A percentile compares a stretch with the other conserved stretches of the same genome.
phyloP scores from a whole-genome alignment of 1,284 basidiomycete species.

The Cryptococcus floricola region DNA sequence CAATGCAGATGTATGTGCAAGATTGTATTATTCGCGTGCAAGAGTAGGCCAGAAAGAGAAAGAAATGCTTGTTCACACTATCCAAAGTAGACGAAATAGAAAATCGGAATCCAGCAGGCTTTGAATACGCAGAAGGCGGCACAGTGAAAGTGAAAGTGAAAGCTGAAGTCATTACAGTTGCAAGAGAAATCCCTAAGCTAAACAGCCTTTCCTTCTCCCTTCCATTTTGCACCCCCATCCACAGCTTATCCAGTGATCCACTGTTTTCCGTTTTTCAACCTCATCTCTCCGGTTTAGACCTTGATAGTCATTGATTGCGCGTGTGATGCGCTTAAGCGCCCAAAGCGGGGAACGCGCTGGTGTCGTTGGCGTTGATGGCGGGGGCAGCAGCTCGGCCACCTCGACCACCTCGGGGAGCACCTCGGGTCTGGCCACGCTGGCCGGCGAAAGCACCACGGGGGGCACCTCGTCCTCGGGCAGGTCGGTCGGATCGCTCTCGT shows the following conservation, averaged over 20 bases:
- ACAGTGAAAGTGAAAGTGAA: no score
- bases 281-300: no score
- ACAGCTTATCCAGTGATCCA: not conserved
- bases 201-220: not conserved
- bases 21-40: not conserved
- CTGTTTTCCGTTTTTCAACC: not conserved
- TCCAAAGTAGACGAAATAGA: no score
- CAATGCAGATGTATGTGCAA: no score
- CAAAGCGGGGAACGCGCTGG: constrained; percentile 77
- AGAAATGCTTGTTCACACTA: not conserved
- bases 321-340: constrained; percentile 30
- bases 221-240: not conserved
- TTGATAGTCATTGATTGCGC: not conserved
- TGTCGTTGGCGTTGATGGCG: constrained; percentile 66
- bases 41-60: not conserved
- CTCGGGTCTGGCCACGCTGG: constrained; percentile 51
- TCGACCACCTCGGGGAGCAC: constrained; percentile 38
- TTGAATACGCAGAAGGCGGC: no score
- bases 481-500: constrained; percentile 26
- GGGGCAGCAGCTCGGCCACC: constrained; percentile 29
- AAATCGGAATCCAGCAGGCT: no score
- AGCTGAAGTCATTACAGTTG: not conserved
- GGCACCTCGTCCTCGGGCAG: constrained; percentile 26
- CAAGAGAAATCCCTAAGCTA: constrained; percentile 1
- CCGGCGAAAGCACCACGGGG: constrained; percentile 31